phyloP scores from a whole-genome alignment of 176 grass and related monocot species.

The Guadua angustifolia region DNA sequence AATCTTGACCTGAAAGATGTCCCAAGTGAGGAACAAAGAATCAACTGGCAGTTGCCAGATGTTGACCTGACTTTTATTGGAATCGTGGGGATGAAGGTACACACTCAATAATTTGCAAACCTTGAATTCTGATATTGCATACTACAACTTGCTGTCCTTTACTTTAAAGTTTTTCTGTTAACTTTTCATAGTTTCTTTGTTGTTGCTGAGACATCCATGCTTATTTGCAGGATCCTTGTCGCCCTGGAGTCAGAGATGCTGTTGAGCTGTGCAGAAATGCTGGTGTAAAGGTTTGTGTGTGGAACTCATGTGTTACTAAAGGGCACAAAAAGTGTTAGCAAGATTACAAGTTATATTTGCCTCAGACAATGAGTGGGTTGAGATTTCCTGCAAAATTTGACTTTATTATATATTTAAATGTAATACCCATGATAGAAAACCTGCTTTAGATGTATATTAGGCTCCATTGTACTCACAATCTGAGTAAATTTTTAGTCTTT shows the following conservation, averaged over 20 bases:
- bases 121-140: constrained; percentile 37
- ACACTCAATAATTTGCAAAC: constrained; percentile 36
- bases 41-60: constrained; percentile 73
- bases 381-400: constrained; percentile 11
- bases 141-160: neutral
- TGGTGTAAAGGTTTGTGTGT: constrained; percentile 73
- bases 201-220: constrained; percentile 45
- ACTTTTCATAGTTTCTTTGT: neutral
- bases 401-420: constrained; percentile 2
- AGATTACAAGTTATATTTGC: constrained; percentile 39
- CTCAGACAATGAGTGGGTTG: neutral
- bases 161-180: neutral
- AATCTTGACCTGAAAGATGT: constrained; percentile 55
- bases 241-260: constrained; percentile 80
- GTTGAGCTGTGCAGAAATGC: constrained; percentile 73
- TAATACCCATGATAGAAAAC: constrained; percentile 19
- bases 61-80: constrained; percentile 75
- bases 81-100: constrained; percentile 93
- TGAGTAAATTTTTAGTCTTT: neutral
- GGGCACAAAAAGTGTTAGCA: constrained; percentile 2
- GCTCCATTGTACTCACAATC: neutral
- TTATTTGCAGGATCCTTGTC: constrained; percentile 84
- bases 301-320: constrained; percentile 11
- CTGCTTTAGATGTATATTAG: constrained; percentile 1
- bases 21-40: constrained; percentile 67